A percentile compares a stretch with the other conserved stretches of the same genome.
phyloP scores from a whole-genome alignment of 352 stramenopile genomes.

The Globisporangium mamillatum region DNA sequence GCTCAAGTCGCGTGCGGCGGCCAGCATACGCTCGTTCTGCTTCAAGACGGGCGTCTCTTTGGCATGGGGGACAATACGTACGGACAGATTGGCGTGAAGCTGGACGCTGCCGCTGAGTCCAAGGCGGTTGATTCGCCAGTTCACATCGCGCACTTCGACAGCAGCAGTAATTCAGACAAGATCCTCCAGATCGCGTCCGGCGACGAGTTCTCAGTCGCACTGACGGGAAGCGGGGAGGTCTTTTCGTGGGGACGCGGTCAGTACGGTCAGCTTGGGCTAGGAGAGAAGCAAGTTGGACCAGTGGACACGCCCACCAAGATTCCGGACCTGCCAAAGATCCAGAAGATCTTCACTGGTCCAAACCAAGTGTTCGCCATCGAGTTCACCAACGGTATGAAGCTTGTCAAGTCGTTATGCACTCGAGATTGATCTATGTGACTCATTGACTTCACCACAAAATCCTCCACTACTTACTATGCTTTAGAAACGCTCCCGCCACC shows the following conservation, averaged over 20 bases:
- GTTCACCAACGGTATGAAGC: slow-evolving; percentile 58
- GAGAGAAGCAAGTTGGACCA: slow-evolving; percentile 29
- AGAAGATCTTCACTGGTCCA: slow-evolving; percentile 58
- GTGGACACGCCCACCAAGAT: slow-evolving; percentile 57
- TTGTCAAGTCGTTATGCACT: not conserved
- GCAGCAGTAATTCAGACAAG: slow-evolving; percentile 15
- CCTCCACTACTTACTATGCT: too few species aligned
- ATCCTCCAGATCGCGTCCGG: slow-evolving; percentile 53
- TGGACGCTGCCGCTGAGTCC: slow-evolving; percentile 26
- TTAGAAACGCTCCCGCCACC: slow-evolving; percentile 53
- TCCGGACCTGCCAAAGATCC: slow-evolving; percentile 44
- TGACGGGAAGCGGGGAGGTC: slow-evolving; percentile 50
- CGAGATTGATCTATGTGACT: not conserved
- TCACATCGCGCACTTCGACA: slow-evolving; percentile 18
- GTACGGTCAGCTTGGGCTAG: slow-evolving; percentile 65
- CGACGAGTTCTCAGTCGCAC: slow-evolving; percentile 62
- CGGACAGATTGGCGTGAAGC: slow-evolving; percentile 54
- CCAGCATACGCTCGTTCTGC: slow-evolving; percentile 67
- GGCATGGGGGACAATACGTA: slow-evolving; percentile 76
- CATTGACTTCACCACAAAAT: not conserved
- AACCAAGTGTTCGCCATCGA: slow-evolving; percentile 80
- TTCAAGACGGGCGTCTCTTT: slow-evolving; percentile 57
- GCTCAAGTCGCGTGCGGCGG: slow-evolving; percentile 61
- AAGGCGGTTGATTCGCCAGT: slow-evolving; percentile 38
- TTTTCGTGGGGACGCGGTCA: slow-evolving; percentile 76